These are phyloP conservation scores for Bruguiera gymnorhiza DNA, from an alignment of 345 rosid genomes.

Conservation along the genomic window DNA sequence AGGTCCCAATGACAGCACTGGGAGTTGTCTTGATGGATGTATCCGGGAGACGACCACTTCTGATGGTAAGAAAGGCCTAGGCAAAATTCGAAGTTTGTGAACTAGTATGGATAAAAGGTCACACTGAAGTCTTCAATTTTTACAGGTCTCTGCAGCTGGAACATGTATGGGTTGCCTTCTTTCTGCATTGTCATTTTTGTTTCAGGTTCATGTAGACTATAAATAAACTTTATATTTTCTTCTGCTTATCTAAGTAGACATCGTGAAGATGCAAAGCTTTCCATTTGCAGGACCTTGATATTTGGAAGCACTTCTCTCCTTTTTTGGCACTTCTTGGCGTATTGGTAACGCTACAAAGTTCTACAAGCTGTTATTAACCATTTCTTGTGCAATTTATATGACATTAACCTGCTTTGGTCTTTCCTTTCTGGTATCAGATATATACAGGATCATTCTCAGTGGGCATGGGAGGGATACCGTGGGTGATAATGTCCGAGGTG, in stretches of 20 bases:
- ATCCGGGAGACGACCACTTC: constrained; percentile 70
- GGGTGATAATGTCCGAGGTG: constrained; percentile 74
- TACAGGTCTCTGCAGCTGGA: constrained; percentile 82
- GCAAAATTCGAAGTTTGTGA: background rate
- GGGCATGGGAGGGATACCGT: constrained; percentile 66
- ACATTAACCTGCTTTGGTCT: background rate
- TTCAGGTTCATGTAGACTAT: constrained; percentile 38
- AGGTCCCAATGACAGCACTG: constrained; percentile 67
- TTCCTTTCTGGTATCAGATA: constrained; percentile 24
- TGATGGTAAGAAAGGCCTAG: constrained; percentile 47
- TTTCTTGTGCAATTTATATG: too few relatives aligned
- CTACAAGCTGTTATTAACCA: background rate
- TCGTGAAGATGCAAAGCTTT: background rate
- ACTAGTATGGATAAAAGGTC: background rate
- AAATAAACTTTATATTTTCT: background rate
- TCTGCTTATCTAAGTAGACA: background rate
- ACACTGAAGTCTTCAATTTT: constrained; percentile 10
- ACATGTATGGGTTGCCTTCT: constrained; percentile 75
- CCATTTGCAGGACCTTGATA: constrained; percentile 42
- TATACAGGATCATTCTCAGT: constrained; percentile 45
- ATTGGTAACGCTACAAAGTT: constrained; percentile 32
- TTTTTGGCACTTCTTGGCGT: constrained; percentile 50
- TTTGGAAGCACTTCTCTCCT: constrained; percentile 40
- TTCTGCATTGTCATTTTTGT: constrained; percentile 48
- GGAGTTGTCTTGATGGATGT: constrained; percentile 66